phyloP scores from a whole-genome alignment of 306 rosid genomes.

The Rubus parviflorus region DNA sequence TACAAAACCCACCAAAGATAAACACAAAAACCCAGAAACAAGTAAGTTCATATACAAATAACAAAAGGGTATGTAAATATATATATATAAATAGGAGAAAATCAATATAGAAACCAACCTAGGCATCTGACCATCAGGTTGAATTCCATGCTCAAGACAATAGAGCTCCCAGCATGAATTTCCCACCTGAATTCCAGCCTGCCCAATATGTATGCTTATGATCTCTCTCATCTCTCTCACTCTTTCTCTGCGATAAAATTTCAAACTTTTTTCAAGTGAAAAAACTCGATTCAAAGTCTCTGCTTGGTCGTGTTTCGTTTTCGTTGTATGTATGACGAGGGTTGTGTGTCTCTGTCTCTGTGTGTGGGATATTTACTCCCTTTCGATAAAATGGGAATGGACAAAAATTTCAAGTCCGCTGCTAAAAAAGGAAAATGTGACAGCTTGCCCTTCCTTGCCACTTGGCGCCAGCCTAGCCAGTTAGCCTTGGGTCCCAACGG shows the following conservation, averaged over 20 bases:
- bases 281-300: not conserved
- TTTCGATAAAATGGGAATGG: slow-evolving; percentile 14
- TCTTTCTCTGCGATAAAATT: not conserved
- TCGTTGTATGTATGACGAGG: not conserved
- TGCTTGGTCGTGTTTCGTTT: too few relatives aligned
- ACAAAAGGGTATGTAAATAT: not conserved
- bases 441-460: slow-evolving; percentile 11
- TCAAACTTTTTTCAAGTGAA: not conserved
- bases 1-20: not conserved
- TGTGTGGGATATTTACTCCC: not conserved
- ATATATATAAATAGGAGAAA: not conserved
- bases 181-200: slow-evolving; percentile 96
- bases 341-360: not conserved
- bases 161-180: slow-evolving; percentile 99
- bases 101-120: slow-evolving; percentile 30
- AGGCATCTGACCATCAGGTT: slow-evolving; percentile 91
- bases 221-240: slow-evolving; percentile 72
- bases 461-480: slow-evolving; percentile 21
- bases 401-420: slow-evolving; percentile 36
- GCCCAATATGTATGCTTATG: slow-evolving; percentile 95
- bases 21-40: not conserved
- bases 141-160: slow-evolving; percentile 97
- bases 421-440: not conserved
- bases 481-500: slow-evolving; percentile 24
- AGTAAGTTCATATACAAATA: not conserved